A percentile compares a stretch with the other conserved stretches of the same genome.
Conservation (phyloP, 768 basidiomycete genomes). For the Brasilioporus rufonigricans region DNA sequence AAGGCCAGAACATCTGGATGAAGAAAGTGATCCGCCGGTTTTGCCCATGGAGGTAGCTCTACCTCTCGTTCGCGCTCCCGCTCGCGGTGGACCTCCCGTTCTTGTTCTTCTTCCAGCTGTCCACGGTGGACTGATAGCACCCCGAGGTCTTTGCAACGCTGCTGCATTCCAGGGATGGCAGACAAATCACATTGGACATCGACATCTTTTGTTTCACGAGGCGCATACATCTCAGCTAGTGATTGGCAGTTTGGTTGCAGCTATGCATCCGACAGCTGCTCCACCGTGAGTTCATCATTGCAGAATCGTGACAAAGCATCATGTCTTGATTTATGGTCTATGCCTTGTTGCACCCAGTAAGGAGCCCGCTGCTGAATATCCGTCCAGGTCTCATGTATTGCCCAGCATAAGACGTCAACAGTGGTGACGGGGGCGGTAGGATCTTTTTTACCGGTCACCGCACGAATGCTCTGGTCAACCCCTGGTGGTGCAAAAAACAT, state of each 20-base stretch:
- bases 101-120: neutral
- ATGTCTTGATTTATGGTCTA: conserved; percentile 3
- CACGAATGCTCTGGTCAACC: no score
- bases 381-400: conserved; percentile 32
- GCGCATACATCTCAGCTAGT: neutral
- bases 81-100: neutral
- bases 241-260: neutral
- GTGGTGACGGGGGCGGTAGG: neutral
- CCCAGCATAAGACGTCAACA: conserved; percentile 41
- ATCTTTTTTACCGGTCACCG: conserved; percentile 6
- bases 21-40: neutral
- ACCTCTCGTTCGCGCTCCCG: neutral
- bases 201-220: neutral
- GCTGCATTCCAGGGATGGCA: neutral
- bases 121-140: neutral
- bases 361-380: no score
- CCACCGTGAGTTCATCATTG: neutral
- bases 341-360: conserved; percentile 3
- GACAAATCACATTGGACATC: neutral
- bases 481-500: no score
- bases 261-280: neutral
- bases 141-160: neutral
- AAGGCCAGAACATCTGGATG: no score
- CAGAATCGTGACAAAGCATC: conserved; percentile 15
- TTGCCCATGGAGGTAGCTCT: neutral